Conservation (phyloP, 208 protist genomes). For the Crithidia bombi region DNA sequence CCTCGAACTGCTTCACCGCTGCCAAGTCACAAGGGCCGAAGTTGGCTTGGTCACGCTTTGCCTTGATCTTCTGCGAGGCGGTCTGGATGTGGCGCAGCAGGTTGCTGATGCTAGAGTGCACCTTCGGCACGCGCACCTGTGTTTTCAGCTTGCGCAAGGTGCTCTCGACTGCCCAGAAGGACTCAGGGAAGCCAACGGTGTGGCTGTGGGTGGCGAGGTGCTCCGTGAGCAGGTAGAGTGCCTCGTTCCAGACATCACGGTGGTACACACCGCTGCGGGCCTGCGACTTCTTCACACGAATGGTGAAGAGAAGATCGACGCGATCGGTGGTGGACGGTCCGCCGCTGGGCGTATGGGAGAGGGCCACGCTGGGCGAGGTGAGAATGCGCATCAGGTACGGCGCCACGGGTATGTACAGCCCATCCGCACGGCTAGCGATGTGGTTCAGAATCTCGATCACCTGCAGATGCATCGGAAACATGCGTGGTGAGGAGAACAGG, state of each 20-base stretch:
- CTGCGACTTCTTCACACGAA: conserved; percentile 92
- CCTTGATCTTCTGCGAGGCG: conserved; percentile 64
- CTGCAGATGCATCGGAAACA: conserved; percentile 96
- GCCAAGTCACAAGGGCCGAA: conserved; percentile 86
- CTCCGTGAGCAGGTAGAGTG: conserved; percentile 89
- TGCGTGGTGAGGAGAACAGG: conserved; percentile 92
- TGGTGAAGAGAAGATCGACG: conserved; percentile 87
- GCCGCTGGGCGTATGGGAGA: conserved; percentile 44
- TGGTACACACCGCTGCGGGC: conserved; percentile 78
- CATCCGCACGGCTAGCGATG: conserved; percentile 82
- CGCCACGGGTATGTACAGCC: conserved; percentile 93
- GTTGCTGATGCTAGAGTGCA: conserved; percentile 73
- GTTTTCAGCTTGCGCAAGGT: conserved; percentile 85
- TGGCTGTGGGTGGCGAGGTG: conserved; percentile 85
- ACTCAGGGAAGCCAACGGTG: conserved; percentile 94
- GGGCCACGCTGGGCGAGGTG: conserved; percentile 82
- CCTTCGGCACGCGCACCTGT: conserved; percentile 85
- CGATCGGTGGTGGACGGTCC: conserved; percentile 41
- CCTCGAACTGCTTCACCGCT: conserved; percentile 83
- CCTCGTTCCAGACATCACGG: conserved; percentile 72
- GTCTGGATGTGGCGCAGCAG: conserved; percentile 82
- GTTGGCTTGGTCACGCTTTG: conserved; percentile 72
- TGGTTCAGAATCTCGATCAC: conserved; percentile 93
- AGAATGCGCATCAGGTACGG: conserved; percentile 94
- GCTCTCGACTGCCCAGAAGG: conserved; percentile 86